Conservation (phyloP, 2,329 filamentous ascomycete species). For the Paracorniculantispora psalliotae region DNA sequence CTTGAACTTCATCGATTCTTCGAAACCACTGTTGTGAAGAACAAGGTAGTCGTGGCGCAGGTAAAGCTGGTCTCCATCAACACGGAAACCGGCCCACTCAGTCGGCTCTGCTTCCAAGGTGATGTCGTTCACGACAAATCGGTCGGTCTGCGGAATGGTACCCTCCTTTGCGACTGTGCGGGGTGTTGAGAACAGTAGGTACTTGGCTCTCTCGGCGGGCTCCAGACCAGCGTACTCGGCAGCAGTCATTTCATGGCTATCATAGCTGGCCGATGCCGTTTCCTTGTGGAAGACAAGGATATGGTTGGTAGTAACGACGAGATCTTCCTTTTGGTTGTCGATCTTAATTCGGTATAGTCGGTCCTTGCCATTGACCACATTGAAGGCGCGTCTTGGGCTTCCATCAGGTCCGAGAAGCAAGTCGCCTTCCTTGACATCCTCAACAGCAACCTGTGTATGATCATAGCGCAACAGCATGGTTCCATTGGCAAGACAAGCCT, state of each 20-base stretch:
- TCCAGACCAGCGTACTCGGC: conserved; percentile 37
- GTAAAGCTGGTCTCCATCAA: conserved; percentile 46
- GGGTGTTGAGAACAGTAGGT: conserved; percentile 32
- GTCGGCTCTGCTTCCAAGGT: conserved; percentile 36
- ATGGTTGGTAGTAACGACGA: conserved; percentile 45
- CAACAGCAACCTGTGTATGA: conserved; percentile 38
- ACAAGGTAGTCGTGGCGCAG: conserved; percentile 44
- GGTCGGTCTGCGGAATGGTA: conserved; percentile 24
- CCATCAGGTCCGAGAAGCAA: conserved; percentile 45
- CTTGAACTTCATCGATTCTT: conserved; percentile 88
- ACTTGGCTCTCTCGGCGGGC: conserved; percentile 29
- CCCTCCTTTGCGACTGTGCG: conserved; percentile 1
- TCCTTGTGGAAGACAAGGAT: conserved; percentile 40
- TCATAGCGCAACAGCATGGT: conserved; percentile 41
- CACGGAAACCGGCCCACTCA: conserved; percentile 46
- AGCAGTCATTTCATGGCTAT: conserved; percentile 43
- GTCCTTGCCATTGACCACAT: conserved; percentile 43
- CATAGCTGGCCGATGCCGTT: conserved; percentile 26
- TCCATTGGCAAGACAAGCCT: conserved; percentile 44
- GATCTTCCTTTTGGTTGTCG: conserved; percentile 36
- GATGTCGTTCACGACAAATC: conserved; percentile 37
- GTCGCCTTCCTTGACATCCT: conserved; percentile 45
- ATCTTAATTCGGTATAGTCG: conserved; percentile 45
- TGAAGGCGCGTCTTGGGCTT: conserved; percentile 42
- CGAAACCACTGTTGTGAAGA: conserved; percentile 48